phyloP scores from a whole-genome alignment of 2,329 filamentous ascomycete species.

The Penicillium sp. region DNA sequence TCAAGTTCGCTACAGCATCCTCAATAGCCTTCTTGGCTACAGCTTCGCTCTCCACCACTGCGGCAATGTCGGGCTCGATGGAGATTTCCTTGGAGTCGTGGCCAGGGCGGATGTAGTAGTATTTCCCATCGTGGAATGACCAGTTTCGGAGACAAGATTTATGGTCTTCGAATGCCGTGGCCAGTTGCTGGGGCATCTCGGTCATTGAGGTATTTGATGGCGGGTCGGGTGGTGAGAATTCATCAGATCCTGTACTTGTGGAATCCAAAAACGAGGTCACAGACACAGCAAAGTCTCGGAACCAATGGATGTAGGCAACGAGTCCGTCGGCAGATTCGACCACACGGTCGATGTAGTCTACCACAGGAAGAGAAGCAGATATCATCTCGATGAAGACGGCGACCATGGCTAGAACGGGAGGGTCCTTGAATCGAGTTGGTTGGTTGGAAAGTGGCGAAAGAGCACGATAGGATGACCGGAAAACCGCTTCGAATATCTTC shows the following conservation, averaged over 20 bases:
- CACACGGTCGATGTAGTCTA: constrained; percentile 47
- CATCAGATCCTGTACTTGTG: background rate
- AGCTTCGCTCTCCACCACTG: constrained; percentile 17
- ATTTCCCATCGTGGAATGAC: constrained; percentile 41
- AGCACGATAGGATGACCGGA: constrained; percentile 36
- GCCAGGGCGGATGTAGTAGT: constrained; percentile 45
- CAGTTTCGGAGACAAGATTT: constrained; percentile 45
- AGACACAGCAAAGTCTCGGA: constrained; percentile 35
- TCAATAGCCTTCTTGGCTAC: constrained; percentile 19
- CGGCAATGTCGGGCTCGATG: constrained; percentile 29
- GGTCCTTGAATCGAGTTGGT: constrained; percentile 33
- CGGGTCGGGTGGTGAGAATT: constrained; percentile 6
- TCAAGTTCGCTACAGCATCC: constrained; percentile 21
- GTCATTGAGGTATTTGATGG: constrained; percentile 9
- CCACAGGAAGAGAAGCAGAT: constrained; percentile 36
- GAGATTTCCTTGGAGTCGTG: constrained; percentile 43
- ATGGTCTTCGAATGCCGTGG: constrained; percentile 39
- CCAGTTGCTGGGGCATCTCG: constrained; percentile 15
- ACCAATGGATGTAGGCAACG: constrained; percentile 34
- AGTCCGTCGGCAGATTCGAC: constrained; percentile 24
- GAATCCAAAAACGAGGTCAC: constrained; percentile 6
- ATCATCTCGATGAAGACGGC: constrained; percentile 41
- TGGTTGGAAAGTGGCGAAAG: constrained; percentile 36
- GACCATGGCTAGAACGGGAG: constrained; percentile 38
- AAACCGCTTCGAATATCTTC: constrained; percentile 36